Conservation (phyloP, 768 basidiomycete genomes). For the Exsudoporus frostii region DNA sequence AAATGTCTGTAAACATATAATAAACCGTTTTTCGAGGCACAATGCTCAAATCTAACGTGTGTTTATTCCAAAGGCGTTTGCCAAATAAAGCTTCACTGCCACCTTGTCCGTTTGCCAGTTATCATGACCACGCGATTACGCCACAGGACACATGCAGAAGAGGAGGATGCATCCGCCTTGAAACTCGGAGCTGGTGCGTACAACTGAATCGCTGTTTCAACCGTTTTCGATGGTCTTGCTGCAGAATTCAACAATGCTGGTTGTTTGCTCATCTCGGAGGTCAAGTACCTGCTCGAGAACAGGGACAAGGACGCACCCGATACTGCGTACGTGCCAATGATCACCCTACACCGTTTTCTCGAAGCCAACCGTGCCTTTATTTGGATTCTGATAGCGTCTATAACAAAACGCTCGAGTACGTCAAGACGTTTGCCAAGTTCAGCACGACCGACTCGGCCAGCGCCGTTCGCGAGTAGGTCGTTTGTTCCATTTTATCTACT, state of each 20-base stretch:
- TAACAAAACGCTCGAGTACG: conserved; percentile 90
- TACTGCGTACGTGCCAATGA: conserved; percentile 56
- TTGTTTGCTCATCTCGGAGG: conserved; percentile 88
- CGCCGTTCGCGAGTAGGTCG: conserved; percentile 81
- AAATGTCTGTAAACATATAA: conserved; percentile 39
- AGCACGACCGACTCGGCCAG: conserved; percentile 80
- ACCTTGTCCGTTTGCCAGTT: conserved; percentile 45
- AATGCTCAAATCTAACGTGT: not conserved
- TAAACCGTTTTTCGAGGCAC: conserved; percentile 16
- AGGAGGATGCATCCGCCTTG: conserved; percentile 82
- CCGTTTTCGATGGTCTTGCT: not conserved
- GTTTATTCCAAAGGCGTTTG: conserved; percentile 31
- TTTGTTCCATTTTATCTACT: too few species aligned
- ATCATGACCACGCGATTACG: conserved; percentile 57
- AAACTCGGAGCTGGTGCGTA: conserved; percentile 71
- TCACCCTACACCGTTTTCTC: not conserved
- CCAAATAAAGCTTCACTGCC: conserved; percentile 43
- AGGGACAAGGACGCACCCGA: conserved; percentile 85
- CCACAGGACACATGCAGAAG: conserved; percentile 64
- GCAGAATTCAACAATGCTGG: conserved; percentile 89
- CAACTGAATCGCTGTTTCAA: too few species aligned
- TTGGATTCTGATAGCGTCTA: conserved; percentile 58
- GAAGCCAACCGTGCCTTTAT: not conserved
- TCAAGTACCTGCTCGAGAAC: conserved; percentile 86
- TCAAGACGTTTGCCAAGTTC: conserved; percentile 89